Conservation (phyloP, 805 yeast genomes). For the Cyberlindnera nakhonratchasimensis region DNA sequence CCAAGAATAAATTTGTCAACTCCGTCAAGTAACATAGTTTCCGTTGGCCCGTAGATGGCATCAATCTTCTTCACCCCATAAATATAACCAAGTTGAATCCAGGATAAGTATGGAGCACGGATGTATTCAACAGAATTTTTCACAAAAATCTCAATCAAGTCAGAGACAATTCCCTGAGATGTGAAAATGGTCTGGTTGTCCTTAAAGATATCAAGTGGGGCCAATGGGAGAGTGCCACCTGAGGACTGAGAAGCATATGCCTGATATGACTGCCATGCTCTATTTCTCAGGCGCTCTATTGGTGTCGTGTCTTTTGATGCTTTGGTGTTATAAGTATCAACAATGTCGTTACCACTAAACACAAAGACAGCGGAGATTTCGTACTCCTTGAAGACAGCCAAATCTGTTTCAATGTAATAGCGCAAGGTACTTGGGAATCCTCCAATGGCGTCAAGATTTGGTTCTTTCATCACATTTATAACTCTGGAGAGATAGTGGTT, state of each 20-base stretch:
- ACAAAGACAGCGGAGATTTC: constrained; percentile 78
- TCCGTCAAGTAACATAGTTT: constrained; percentile 56
- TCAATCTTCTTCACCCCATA: constrained; percentile 56
- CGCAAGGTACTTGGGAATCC: constrained; percentile 70
- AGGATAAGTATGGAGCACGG: constrained; percentile 79
- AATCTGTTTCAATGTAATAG: constrained; percentile 55
- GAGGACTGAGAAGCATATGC: constrained; percentile 20
- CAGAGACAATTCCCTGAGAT: constrained; percentile 47
- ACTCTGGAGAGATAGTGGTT: constrained; percentile 70
- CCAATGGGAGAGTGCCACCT: constrained; percentile 22
- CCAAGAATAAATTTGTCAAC: constrained; percentile 71
- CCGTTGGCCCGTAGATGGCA: constrained; percentile 82
- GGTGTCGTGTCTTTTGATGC: constrained; percentile 33
- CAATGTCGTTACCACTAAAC: constrained; percentile 59
- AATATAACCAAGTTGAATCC: constrained; percentile 76
- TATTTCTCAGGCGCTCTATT: constrained; percentile 38
- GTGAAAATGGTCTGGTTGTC: constrained; percentile 43
- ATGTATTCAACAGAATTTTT: constrained; percentile 58
- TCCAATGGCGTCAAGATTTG: constrained; percentile 71
- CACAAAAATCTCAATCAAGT: constrained; percentile 55
- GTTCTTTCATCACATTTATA: constrained; percentile 60
- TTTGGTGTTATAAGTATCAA: constrained; percentile 34
- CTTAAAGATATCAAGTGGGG: constrained; percentile 48
- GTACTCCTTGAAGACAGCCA: constrained; percentile 54
- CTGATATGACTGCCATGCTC: constrained; percentile 41